A percentile compares a stretch with the other conserved stretches of the same genome.
phyloP scores from a whole-genome alignment of 768 basidiomycete genomes.

The Agrocybe praecox region DNA sequence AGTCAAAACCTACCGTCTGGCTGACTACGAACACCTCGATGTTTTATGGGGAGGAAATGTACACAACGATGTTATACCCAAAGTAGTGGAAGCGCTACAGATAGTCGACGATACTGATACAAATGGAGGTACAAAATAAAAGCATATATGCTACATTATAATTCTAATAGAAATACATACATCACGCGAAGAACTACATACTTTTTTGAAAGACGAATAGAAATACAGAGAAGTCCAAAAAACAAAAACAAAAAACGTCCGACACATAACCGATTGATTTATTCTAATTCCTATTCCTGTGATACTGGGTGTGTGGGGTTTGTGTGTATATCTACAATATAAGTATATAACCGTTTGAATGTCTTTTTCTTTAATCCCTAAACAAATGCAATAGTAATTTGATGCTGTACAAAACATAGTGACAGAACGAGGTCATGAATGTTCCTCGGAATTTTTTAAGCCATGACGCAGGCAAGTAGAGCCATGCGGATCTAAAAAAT shows the following conservation, averaged over 20 bases:
- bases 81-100: constrained; percentile 13
- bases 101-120: not conserved
- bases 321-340: not conserved
- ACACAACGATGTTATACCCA: constrained; percentile 22
- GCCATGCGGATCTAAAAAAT: constrained; percentile 13
- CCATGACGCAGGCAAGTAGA: constrained; percentile 14
- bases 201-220: not conserved
- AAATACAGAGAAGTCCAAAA: not conserved
- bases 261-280: not conserved
- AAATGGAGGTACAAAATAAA: not conserved
- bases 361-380: not conserved
- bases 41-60: constrained; percentile 22
- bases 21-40: constrained; percentile 20
- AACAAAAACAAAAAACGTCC: not conserved
- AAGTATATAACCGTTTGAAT: not conserved
- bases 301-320: too few relatives aligned
- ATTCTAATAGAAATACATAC: not conserved
- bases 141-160: not conserved
- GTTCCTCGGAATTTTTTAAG: constrained; percentile 1
- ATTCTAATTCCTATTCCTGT: not conserved
- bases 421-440: not conserved
- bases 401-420: not conserved
- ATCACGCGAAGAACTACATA: not conserved
- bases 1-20: constrained; percentile 6
- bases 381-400: not conserved